Percentiles rank a stretch among this genome's conserved stretches.
Evolutionary conservation across 305 asterid species (phyloP).

Genomic region (Fraxinus nigra): DNA sequence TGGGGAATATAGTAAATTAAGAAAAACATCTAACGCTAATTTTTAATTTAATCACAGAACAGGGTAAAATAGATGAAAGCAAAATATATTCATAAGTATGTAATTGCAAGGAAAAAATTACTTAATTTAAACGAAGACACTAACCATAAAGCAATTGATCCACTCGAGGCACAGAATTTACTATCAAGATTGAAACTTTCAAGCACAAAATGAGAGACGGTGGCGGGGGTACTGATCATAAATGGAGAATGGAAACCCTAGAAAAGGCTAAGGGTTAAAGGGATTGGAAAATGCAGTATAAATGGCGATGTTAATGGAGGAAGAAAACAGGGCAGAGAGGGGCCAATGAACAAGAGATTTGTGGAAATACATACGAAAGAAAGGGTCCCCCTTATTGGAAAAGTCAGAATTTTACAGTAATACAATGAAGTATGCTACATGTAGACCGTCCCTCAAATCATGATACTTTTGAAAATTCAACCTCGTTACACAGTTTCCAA

Average conservation of each 20-base stretch:
- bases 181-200: conserved; percentile 15
- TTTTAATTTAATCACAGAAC: not conserved
- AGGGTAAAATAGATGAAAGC: not conserved
- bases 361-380: conserved; percentile 19
- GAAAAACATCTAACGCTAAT: not conserved
- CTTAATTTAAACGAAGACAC: conserved; percentile 13
- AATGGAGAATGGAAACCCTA: conserved; percentile 28
- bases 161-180: conserved; percentile 1
- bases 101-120: not conserved
- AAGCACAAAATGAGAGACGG: conserved; percentile 7
- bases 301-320: conserved; percentile 35
- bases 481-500: too few species aligned
- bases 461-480: too few species aligned
- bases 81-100: not conserved
- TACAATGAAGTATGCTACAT: too few species aligned
- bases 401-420: not conserved
- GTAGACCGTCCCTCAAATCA: too few species aligned
- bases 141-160: conserved; percentile 23
- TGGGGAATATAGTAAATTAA: not conserved
- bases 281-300: not conserved
- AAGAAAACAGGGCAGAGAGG: conserved; percentile 27
- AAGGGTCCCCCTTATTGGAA: not conserved
- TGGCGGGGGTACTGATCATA: conserved; percentile 1
- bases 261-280: conserved; percentile 9
- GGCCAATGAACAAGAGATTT: conserved; percentile 41